These are phyloP conservation scores for Dictyostelium purpureum DNA, from an alignment of 78 protist species.

Conservation along the genomic window DNA sequence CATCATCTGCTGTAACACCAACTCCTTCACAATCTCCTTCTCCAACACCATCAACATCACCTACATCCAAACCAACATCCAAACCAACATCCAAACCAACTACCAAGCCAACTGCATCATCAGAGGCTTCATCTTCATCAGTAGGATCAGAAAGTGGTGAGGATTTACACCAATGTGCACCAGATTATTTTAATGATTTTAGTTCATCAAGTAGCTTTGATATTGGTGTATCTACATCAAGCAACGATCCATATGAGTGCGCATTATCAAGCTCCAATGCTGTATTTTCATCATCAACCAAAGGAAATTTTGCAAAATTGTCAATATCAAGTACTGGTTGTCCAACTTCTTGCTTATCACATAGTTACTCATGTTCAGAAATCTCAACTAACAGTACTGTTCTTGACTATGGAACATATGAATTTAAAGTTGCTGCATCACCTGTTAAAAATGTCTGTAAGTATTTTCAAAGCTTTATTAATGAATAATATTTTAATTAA, in stretches of 20 bases:
- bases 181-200: background rate
- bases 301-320: background rate
- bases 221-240: background rate
- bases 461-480: background rate
- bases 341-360: background rate
- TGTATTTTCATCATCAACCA: background rate
- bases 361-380: background rate
- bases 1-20: background rate
- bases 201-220: background rate
- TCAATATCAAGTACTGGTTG: background rate
- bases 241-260: conserved; percentile 8
- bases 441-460: conserved; percentile 19
- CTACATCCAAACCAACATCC: background rate
- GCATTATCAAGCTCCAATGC: background rate
- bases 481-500: background rate
- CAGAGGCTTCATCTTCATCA: background rate
- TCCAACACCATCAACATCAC: conserved; percentile 9
- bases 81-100: background rate
- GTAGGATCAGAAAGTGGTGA: background rate
- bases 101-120: background rate
- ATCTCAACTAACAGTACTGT: background rate
- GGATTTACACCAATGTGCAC: background rate
- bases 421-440: background rate
- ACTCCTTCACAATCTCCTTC: background rate
- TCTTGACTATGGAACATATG: conserved; percentile 4